Conservation (phyloP, 306 rosid genomes). For the Pyrus bretschneideri region DNA sequence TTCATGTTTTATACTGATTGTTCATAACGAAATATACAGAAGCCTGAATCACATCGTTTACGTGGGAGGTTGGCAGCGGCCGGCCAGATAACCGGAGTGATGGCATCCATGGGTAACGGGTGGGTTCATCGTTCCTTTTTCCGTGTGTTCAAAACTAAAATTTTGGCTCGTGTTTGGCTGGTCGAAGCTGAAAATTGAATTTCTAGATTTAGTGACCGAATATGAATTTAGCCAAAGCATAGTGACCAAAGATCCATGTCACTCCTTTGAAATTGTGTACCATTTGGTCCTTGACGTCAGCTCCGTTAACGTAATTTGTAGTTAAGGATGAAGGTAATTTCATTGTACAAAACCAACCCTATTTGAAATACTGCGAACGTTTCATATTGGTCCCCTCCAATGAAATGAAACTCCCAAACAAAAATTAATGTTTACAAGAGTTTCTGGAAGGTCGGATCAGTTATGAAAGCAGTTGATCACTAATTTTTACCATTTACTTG, state of each 20-base stretch:
- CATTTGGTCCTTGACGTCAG: too few species aligned
- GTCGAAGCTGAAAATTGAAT: too few species aligned
- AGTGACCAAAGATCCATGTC: too few species aligned
- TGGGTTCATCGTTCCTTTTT: neutral
- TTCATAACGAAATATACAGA: slow-evolving; percentile 7
- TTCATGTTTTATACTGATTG: neutral
- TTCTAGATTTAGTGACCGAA: too few species aligned
- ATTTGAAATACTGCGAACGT: neutral
- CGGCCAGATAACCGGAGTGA: slow-evolving; percentile 95
- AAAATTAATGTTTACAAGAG: neutral
- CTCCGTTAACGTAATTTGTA: too few species aligned
- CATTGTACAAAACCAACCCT: too few species aligned
- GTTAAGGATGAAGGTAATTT: too few species aligned
- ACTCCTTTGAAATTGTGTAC: too few species aligned
- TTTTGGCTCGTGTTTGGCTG: too few species aligned
- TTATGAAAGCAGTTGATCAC: neutral
- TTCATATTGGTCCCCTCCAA: neutral
- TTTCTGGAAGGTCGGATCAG: neutral
- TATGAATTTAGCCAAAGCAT: too few species aligned
- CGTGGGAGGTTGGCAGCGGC: slow-evolving; percentile 54
- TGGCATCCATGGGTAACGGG: slow-evolving; percentile 70
- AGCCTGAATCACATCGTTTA: slow-evolving; percentile 27
- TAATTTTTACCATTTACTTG: neutral
- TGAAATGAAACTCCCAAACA: neutral
- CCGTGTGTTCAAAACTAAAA: neutral